Conservation (phyloP, 1,139 yeast species). For the Sugiyamaella castrensis region DNA sequence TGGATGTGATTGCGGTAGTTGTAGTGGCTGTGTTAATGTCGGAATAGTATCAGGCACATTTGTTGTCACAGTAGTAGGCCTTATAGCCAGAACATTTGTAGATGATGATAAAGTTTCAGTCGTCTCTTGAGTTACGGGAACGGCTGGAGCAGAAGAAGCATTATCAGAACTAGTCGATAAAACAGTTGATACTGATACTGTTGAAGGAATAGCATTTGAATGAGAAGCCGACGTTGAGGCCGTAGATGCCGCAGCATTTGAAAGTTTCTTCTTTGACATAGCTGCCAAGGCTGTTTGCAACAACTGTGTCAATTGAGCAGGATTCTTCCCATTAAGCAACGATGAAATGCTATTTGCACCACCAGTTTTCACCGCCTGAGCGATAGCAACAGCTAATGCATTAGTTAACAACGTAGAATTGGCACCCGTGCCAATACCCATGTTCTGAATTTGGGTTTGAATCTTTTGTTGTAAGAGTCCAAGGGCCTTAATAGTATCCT, state of each 20-base stretch:
- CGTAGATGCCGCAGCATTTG: slow-evolving; percentile 7
- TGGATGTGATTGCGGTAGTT: too few relatives aligned
- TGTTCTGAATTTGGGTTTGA: slow-evolving; percentile 35
- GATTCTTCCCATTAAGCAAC: slow-evolving; percentile 73
- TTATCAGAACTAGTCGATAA: too few relatives aligned
- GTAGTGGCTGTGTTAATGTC: too few relatives aligned
- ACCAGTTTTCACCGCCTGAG: slow-evolving; percentile 86
- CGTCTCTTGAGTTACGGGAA: too few relatives aligned
- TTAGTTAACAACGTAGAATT: slow-evolving; percentile 69
- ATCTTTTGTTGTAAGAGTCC: slow-evolving; percentile 38
- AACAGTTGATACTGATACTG: too few relatives aligned
- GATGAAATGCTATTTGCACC: slow-evolving; percentile 64
- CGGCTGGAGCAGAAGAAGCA: too few relatives aligned
- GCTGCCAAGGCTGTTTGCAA: slow-evolving; percentile 77
- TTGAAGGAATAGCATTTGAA: background rate
- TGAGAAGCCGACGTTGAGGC: slow-evolving; percentile 2
- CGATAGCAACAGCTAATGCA: slow-evolving; percentile 88
- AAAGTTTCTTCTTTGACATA: slow-evolving; percentile 25
- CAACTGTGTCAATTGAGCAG: slow-evolving; percentile 79
- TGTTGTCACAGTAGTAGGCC: too few relatives aligned
- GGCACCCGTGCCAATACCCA: slow-evolving; percentile 33
- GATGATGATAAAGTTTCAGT: too few relatives aligned
- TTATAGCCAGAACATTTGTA: too few relatives aligned
- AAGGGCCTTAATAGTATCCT: slow-evolving; percentile 37
- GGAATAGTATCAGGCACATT: too few relatives aligned